These are phyloP conservation scores for Colletotrichum camelliae DNA, from an alignment of 2,329 filamentous ascomycete species.

Conservation along the genomic window DNA sequence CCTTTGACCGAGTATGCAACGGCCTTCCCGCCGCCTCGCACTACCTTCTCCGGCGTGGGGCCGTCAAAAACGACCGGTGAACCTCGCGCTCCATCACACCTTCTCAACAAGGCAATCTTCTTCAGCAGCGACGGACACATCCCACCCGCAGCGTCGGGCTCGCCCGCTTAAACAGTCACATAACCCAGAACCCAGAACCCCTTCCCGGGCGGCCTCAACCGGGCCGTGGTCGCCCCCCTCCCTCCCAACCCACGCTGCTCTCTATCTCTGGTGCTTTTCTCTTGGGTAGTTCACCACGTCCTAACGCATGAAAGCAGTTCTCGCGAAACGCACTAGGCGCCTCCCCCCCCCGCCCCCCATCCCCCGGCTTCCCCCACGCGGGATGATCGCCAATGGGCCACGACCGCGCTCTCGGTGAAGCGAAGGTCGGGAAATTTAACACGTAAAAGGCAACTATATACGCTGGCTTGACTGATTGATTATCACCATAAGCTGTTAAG, in stretches of 20 bases:
- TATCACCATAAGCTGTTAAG: not conserved
- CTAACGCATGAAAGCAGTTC: not conserved
- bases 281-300: not conserved
- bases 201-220: not conserved
- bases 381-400: not conserved
- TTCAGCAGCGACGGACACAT: not conserved
- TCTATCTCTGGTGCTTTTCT: not conserved
- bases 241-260: not conserved
- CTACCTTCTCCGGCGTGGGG: not conserved
- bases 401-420: conserved; percentile 7
- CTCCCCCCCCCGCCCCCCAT: no score
- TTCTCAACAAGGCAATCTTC: not conserved
- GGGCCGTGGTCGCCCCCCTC: not conserved
- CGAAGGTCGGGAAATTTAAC: not conserved
- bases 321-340: not conserved
- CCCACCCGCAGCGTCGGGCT: not conserved
- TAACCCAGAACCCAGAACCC: not conserved
- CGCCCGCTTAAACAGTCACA: not conserved
- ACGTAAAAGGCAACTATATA: not conserved
- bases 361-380: conserved; percentile 1
- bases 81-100: not conserved
- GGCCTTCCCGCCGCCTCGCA: not conserved
- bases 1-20: not conserved
- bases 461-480: not conserved
- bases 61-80: not conserved